Evolutionary conservation across 257 asterid genomes (phyloP).

Genomic region (Nicotiana knightiana): DNA sequence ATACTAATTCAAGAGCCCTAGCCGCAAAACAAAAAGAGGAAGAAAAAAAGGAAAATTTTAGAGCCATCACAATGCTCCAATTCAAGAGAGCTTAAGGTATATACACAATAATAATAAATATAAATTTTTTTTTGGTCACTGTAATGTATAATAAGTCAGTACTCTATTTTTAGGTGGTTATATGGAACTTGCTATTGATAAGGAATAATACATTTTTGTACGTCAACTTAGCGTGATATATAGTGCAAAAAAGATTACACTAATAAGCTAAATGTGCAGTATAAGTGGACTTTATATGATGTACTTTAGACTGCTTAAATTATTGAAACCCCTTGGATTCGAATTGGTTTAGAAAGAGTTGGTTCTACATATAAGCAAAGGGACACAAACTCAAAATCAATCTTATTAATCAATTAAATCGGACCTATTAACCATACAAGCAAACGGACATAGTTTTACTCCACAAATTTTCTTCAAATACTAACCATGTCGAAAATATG

Average conservation of each 20-base stretch:
- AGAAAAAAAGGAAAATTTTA: background rate
- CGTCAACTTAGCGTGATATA: background rate
- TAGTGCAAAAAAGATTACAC: background rate
- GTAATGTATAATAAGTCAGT: too few relatives aligned
- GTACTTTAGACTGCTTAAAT: background rate
- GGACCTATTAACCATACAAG: background rate
- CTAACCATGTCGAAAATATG: background rate
- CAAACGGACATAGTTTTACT: background rate
- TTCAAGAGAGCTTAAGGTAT: background rate
- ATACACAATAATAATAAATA: background rate
- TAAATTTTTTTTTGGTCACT: too few relatives aligned
- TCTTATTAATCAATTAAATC: background rate
- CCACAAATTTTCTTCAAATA: background rate
- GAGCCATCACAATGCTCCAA: background rate
- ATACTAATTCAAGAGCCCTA: background rate
- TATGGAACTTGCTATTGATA: background rate
- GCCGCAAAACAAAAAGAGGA: background rate
- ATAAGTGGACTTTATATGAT: too few relatives aligned
- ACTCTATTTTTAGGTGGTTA: background rate
- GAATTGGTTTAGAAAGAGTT: conserved; percentile 2
- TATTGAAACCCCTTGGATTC: background rate
- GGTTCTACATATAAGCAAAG: background rate
- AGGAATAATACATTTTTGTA: background rate
- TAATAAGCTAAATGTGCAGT: too few relatives aligned
- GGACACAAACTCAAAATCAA: background rate